Evolutionary conservation across 805 yeast species (phyloP), one percentile per base, ranked within the genome.

Genomic region (Zygosaccharomyces rouxii): DNA sequence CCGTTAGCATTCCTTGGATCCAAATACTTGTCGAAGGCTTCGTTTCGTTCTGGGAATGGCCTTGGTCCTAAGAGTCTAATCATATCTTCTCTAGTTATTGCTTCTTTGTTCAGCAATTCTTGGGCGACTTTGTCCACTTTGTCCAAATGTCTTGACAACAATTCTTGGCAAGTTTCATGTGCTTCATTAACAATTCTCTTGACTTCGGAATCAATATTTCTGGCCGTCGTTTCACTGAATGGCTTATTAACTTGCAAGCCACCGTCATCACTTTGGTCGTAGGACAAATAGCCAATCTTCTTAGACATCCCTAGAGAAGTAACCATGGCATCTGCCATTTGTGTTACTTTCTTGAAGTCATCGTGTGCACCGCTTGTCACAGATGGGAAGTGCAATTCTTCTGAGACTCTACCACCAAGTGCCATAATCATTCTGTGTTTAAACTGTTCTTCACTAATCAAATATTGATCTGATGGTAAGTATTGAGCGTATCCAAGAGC

Each of bases 401-500:
- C 97, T 50, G 90, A 81, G 3, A 88, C 95, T 59, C 97, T 76
- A 7, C 97, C 97, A 51, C 96, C 97, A 29, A 90, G 71, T 0
- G 96, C 83, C 92, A 90, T 90, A n/a, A 86, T 81, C 89, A 90
- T 89, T 55, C 95, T 75, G 67, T 90, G 92, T 56, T 69, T 68
- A 59, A 86, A 79, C 64, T 90, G 94, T 60, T 84, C 83, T 41
- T 83, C 81, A 26, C 89, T 79, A 48, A 86, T 76, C 58, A 89
- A 75, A 55, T 86, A 87, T 59, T 84, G 85, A 67, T 90, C 97
- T 25, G 89, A 87, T 14, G 97, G 97, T 53, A 90, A 74, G 62
- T 89, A 87, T 68, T 90, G 97, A 3, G 97, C 97, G 66, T 90
- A 89, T n/a, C 97, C 97, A 48, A 89, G 73, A 11, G 96, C 96